phyloP scores from a whole-genome alignment of 805 yeast genomes.

The Komagataella kurtzmanii region DNA sequence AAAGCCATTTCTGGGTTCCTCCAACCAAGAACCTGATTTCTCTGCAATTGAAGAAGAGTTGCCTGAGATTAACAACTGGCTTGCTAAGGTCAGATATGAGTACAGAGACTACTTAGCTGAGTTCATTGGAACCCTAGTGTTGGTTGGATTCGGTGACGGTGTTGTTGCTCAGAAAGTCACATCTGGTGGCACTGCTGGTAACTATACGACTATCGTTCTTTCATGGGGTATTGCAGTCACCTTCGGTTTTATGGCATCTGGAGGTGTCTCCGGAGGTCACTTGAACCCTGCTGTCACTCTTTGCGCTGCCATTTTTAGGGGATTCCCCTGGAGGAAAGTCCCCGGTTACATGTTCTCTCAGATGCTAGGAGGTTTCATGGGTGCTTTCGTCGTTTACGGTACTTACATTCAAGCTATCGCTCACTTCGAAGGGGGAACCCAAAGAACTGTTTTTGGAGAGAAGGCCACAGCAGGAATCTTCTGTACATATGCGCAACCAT shows the following conservation, averaged over 20 bases:
- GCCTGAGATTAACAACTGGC: slow-evolving; percentile 6
- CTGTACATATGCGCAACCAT: slow-evolving; percentile 24
- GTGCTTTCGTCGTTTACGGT: slow-evolving; percentile 31
- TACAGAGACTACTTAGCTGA: slow-evolving; percentile 37
- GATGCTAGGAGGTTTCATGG: slow-evolving; percentile 32
- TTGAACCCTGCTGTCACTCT: slow-evolving; percentile 40
- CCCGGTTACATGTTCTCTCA: slow-evolving; percentile 33
- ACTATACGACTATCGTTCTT: slow-evolving; percentile 25
- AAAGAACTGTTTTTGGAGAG: slow-evolving; percentile 16
- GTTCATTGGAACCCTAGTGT: slow-evolving; percentile 33
- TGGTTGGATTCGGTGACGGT: slow-evolving; percentile 34
- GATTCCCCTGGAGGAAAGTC: slow-evolving; percentile 35
- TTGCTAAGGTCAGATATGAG: slow-evolving; percentile 20
- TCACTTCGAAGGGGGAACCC: slow-evolving; percentile 20
- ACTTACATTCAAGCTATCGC: slow-evolving; percentile 26
- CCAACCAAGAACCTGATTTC: background rate
- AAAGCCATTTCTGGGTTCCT: background rate
- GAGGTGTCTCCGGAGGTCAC: slow-evolving; percentile 49
- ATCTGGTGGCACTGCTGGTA: slow-evolving; percentile 25
- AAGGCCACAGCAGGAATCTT: slow-evolving; percentile 27
- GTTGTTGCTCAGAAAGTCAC: slow-evolving; percentile 29
- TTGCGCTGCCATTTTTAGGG: slow-evolving; percentile 31
- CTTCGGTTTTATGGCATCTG: slow-evolving; percentile 34
- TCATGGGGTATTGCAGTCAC: slow-evolving; percentile 45
- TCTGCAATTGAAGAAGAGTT: slow-evolving; percentile 2